These are phyloP conservation scores for Nowakowskiella sp. DNA, from an alignment of 192 early-diverging fungal species.

Conservation along the genomic window DNA sequence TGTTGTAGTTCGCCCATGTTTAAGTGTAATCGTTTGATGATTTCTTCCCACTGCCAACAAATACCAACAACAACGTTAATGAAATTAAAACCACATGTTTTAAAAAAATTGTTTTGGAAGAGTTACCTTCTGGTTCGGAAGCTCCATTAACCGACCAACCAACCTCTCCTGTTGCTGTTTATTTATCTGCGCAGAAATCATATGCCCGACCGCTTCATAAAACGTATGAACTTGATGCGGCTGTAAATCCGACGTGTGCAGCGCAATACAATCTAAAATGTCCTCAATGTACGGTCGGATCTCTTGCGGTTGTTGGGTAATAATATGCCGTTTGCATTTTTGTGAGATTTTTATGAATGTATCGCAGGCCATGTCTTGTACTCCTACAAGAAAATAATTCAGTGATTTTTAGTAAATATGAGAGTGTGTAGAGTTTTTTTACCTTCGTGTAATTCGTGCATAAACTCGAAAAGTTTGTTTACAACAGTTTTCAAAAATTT, in stretches of 20 bases:
- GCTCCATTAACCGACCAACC: conserved; percentile 79
- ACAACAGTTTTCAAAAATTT: conserved; percentile 99
- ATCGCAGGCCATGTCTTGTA: conserved; percentile 99
- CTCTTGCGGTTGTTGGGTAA: conserved; percentile 86
- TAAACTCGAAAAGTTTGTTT: conserved; percentile 99
- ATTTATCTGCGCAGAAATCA: conserved; percentile 90
- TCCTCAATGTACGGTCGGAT: conserved; percentile 91
- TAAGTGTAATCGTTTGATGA: conserved; percentile 63
- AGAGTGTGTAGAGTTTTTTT: neutral
- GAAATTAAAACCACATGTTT: neutral
- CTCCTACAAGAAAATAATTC: conserved; percentile 43
- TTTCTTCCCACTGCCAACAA: conserved; percentile 64
- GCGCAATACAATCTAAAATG: conserved; percentile 71
- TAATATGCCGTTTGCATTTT: conserved; percentile 95
- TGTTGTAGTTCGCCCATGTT: conserved; percentile 64
- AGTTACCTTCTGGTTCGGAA: conserved; percentile 71
- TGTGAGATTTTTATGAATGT: conserved; percentile 99
- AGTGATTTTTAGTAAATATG: neutral
- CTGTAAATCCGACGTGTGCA: conserved; percentile 81
- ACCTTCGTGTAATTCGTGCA: conserved; percentile 98
- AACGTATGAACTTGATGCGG: conserved; percentile 96
- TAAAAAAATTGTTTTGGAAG: neutral
- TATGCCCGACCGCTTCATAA: conserved; percentile 96
- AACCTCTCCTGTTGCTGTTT: conserved; percentile 69
- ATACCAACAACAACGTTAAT: neutral